Base-by-base conservation (phyloP, 352 stramenopile genomes). In the Phytopythium aichiense region DNA sequence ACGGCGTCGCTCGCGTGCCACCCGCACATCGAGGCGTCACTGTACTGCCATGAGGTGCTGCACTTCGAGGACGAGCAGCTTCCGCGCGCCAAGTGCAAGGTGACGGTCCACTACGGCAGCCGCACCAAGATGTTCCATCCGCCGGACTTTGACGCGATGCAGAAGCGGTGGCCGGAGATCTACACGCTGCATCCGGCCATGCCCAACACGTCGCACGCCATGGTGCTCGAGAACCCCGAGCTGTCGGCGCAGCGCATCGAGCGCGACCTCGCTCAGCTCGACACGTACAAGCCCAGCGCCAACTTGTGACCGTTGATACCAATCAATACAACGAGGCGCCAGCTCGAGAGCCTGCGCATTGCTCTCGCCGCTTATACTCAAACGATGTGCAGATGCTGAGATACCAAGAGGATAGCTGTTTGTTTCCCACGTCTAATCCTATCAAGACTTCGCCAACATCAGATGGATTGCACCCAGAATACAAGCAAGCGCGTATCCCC, bases 211-310 rank as follows among this genome's bases (percentile, higher is more conserved):
- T 65, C 67, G 25, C 74, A 80, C 46, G 66, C 67, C 45, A 55
- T 75, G 60, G 67, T 83, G 15, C 58, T 80, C 30, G 72, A 83
- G 59, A 67, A 73, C 38, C 71, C 72, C n/a, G 64, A 62, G 28
- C 60, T 64, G 22, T 35, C 64, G 4, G 38, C 69, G 2, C 58
- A 61, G 40, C 66, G 68, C 30, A 78, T 83, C 50, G 40, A 74
- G 18, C 56, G 45, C 13, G 72, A 78, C 35, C 64, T 83, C 8
- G 49, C 46, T 18, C 67, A 69, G 31, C 30, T 67, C 8, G 43
- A 60, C 8, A 33, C 48, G 40, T 70, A 42, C 50, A 56, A 40
- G 28, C 37, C 37, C 37, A 13, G 7, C 37, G 9, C 37, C 5
- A 50, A 8, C 43, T 50, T 22, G 18, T 49, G 13, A 54, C 20